Evolutionary conservation across 305 asterid species (phyloP).

Genomic region (Rubia peregrina): DNA sequence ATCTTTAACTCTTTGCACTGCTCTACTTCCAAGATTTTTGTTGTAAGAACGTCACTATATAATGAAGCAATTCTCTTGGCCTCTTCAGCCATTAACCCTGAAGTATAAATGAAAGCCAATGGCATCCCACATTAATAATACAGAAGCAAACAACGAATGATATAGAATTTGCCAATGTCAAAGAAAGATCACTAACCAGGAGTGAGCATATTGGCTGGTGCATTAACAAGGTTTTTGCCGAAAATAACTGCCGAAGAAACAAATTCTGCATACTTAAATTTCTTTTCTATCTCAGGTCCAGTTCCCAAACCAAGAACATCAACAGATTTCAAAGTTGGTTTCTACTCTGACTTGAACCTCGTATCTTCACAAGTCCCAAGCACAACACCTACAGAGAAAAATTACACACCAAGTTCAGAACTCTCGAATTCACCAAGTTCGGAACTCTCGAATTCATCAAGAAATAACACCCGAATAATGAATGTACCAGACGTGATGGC

Average conservation of each 20-base stretch:
- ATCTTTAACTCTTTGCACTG: conserved; percentile 94
- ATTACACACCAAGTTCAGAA: conserved; percentile 14
- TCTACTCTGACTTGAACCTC: conserved; percentile 80
- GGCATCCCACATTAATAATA: conserved; percentile 3
- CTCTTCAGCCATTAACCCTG: conserved; percentile 81
- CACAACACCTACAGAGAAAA: conserved; percentile 46
- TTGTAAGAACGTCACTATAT: conserved; percentile 74
- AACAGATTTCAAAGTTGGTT: conserved; percentile 51
- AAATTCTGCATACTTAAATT: conserved; percentile 66
- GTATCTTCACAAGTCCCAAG: conserved; percentile 81
- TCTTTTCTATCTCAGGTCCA: conserved; percentile 84
- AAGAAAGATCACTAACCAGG: conserved; percentile 54
- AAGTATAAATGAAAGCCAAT: conserved; percentile 12
- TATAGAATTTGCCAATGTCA: background rate
- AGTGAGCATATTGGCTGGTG: conserved; percentile 94
- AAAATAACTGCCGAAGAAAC: conserved; percentile 74
- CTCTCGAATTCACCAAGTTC: conserved; percentile 13
- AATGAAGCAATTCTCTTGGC: conserved; percentile 66
- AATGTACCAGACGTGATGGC: conserved; percentile 71
- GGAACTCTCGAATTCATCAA: conserved; percentile 8
- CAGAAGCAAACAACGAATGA: background rate
- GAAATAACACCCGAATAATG: background rate
- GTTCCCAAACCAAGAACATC: conserved; percentile 89
- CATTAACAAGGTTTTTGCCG: conserved; percentile 84
- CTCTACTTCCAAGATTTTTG: conserved; percentile 76